A percentile compares a stretch with the other conserved stretches of the same genome.
These are phyloP conservation scores for Colletotrichum eremochloae DNA, from an alignment of 2,329 filamentous ascomycete species.

Conservation along the genomic window DNA sequence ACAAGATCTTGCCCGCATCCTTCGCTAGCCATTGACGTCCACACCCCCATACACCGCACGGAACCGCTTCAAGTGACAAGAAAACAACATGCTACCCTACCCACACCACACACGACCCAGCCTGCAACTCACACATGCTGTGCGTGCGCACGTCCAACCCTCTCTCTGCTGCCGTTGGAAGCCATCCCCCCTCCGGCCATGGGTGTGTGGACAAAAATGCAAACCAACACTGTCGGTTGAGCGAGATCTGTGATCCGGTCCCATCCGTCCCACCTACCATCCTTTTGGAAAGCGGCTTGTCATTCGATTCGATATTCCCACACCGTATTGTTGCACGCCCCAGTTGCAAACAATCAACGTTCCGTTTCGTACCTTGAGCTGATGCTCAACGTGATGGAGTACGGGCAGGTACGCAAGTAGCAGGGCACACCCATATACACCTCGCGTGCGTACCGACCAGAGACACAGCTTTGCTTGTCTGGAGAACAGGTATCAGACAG, in stretches of 20 bases:
- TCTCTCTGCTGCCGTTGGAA: slow-evolving; percentile 25
- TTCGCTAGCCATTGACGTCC: slow-evolving; percentile 17
- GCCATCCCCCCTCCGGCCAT: not conserved
- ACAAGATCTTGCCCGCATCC: not conserved
- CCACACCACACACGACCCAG: slow-evolving; percentile 19
- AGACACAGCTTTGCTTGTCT: slow-evolving; percentile 8
- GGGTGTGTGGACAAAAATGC: slow-evolving; percentile 33
- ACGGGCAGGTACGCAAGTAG: not conserved
- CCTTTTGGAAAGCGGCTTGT: slow-evolving; percentile 39
- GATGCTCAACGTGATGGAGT: slow-evolving; percentile 14
- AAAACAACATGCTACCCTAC: slow-evolving; percentile 3
- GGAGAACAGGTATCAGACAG: slow-evolving; percentile 1
- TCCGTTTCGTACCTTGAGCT: slow-evolving; percentile 41
- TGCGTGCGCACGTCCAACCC: slow-evolving; percentile 1
- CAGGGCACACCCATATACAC: slow-evolving; percentile 23
- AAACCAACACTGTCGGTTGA: slow-evolving; percentile 39
- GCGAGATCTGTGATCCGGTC: slow-evolving; percentile 40
- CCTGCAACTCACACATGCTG: slow-evolving; percentile 16
- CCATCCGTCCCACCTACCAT: slow-evolving; percentile 37
- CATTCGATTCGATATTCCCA: slow-evolving; percentile 28
- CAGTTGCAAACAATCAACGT: slow-evolving; percentile 42
- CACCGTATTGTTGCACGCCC: slow-evolving; percentile 15
- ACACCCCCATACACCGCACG: not conserved
- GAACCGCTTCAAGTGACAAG: not conserved
- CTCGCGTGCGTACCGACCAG: not conserved